Base-by-base conservation (phyloP, 2,329 filamentous ascomycete species). In the Ceratocystis smalleyi region DNA sequence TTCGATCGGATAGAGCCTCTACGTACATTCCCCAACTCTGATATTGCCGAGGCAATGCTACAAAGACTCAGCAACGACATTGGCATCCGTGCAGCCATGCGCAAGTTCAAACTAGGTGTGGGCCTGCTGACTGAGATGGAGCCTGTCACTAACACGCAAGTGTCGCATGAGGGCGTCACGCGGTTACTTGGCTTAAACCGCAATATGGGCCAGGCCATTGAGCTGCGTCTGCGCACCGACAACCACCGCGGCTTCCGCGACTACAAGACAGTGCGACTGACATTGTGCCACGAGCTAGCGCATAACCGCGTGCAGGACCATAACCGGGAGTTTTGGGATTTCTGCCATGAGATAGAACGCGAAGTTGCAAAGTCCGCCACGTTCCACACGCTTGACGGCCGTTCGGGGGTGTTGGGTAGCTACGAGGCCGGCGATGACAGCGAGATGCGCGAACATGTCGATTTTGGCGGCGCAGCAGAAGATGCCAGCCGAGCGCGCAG, bases 91-190 rank as follows among this genome's bases (percentile, higher is more conserved):
- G 79, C 86, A 0, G 81, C 84, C 0, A 99, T 99, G 94, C 78
- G 81, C 17, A 85, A 85, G 70, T 91, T 96, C 76, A 82, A 85
- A 68, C 96, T 95, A 77, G 83, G 81, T 22, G 94, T 99, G 0
- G 86, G 86, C 0, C 75, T 97, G 2, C 79, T 99, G 30, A 96
- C 91, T 0, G 94, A 99, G 75, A 97, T 99, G 92, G 88, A 99
- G 70, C 94, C 94, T 0, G 79, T 86, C 0, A 81, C 86, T 69
- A 84, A 96, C 74, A 96, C 91, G 0, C 73, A 80, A 67, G 74
- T 77, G 1, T 88, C 83, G 2, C 86, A 89, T 70, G 87, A 94
- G 70, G 78, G 79, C 65, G 81, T 82, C 59, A 81, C 80, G n/a
- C 81, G 89, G 55, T 91, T 89, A 1, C 75, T 97, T 0, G 94